Base-by-base conservation (phyloP, 1,284 basidiomycete genomes). In the Pseudozyma sp. region DNA sequence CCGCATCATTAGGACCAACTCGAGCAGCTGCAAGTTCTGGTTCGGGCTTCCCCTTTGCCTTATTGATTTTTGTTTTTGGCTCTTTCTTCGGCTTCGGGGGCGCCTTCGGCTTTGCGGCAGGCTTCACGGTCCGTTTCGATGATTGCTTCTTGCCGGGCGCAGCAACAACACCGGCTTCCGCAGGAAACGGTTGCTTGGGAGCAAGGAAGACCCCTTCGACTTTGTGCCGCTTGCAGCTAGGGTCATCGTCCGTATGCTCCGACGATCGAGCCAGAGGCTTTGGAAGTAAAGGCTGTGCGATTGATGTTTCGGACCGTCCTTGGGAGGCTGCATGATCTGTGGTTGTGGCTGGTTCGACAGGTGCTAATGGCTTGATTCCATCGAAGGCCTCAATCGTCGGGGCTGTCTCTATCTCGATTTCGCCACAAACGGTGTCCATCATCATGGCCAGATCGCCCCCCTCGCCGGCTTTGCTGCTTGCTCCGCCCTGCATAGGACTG, bases 71-170 rank as follows among this genome's bases (percentile, higher is more conserved):
- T 7, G 39, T 29, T 14, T 54, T 58, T 7, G 54, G 19, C 30
- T 49, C 47, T 30, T 58, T 68, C n/a, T 49, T 68, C n/a, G 55
- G 43, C 24, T 49, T 55, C 16, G 53, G 19, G n/a, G 34, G 24
- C 17, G 56, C 13, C 11, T 31, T 54, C 3, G 24, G 24, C 33
- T 49, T 55, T 19, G 53, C 33, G n/a, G 34, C 16, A 30, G 56
- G n/a, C 11, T 31, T 54, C 3, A n/a, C 42, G 14, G 46, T 16
- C 31, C 43, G 39, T 30, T 30, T 55, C 2, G 17, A 17, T 17
- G 35, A 33, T 14, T 29, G 19, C 19, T 53, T 59, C 52, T 49
- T 52, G 16, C 40, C 34, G 0, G 44, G 24, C 4, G 14, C 35
- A 29, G 17, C 2, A 2, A 17, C 29, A 5, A 30, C 16, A 33